These are phyloP conservation scores for Colletotrichum gloeosporioides DNA, from an alignment of 2,329 filamentous ascomycete genomes.

Conservation along the genomic window DNA sequence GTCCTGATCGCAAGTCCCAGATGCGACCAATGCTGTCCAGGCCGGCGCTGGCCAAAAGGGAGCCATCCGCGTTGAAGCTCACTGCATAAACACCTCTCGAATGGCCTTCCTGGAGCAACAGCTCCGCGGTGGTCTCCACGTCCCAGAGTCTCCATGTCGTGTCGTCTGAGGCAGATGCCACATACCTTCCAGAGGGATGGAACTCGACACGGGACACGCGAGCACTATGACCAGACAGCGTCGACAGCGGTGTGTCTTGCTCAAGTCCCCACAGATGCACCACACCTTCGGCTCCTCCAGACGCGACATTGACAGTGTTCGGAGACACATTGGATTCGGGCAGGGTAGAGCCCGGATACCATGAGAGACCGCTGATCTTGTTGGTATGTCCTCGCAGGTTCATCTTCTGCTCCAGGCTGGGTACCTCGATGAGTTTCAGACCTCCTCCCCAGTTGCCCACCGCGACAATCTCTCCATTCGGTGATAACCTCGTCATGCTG, in stretches of 20 bases:
- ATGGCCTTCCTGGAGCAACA: conserved; percentile 92
- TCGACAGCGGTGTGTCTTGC: conserved; percentile 83
- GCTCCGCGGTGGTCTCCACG: conserved; percentile 81
- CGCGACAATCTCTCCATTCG: conserved; percentile 81
- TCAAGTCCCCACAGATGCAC: conserved; percentile 90
- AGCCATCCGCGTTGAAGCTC: conserved; percentile 90
- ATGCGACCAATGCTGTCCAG: conserved; percentile 93
- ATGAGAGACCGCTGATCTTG: conserved; percentile 88
- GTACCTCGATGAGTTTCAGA: conserved; percentile 84
- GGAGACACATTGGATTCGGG: conserved; percentile 73
- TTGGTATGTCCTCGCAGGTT: conserved; percentile 84
- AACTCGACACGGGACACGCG: conserved; percentile 93
- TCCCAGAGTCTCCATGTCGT: conserved; percentile 98
- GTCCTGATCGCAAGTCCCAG: conserved; percentile 91
- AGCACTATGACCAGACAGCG: conserved; percentile 81
- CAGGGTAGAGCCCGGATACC: conserved; percentile 84
- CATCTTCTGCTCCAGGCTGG: conserved; percentile 78
- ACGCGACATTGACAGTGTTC: conserved; percentile 82
- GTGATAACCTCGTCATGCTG: conserved; percentile 90
- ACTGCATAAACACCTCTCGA: conserved; percentile 91
- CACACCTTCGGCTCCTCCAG: conserved; percentile 86
- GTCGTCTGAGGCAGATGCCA: conserved; percentile 94
- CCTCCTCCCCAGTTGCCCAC: conserved; percentile 93
- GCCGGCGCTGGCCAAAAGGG: conserved; percentile 88
- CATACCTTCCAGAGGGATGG: conserved; percentile 87